phyloP scores from a whole-genome alignment of 2,329 filamentous ascomycete genomes.

The Chrysoporthe cubensis region DNA sequence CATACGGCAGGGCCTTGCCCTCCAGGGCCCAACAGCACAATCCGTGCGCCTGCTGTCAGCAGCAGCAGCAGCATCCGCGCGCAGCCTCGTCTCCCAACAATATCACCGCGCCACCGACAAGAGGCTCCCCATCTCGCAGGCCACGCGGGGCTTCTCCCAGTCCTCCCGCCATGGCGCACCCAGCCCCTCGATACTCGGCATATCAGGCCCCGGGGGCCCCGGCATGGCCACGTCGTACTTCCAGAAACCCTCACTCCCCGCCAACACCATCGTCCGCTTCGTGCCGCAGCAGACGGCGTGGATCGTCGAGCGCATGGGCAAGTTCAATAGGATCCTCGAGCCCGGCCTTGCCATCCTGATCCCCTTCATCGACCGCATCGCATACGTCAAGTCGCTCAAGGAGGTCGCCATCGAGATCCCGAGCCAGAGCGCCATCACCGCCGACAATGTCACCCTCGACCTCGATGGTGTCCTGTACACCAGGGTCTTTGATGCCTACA shows the following conservation, averaged over 20 bases:
- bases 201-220: constrained; percentile 40
- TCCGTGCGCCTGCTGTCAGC: constrained; percentile 21
- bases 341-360: constrained; percentile 88
- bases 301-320: constrained; percentile 99
- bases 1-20: constrained; percentile 21
- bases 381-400: constrained; percentile 97
- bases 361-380: constrained; percentile 91
- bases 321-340: constrained; percentile 90
- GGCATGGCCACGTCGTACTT: constrained; percentile 75
- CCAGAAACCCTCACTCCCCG: constrained; percentile 73
- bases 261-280: constrained; percentile 94
- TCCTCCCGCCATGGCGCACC: constrained; percentile 30
- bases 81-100: neutral
- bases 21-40: constrained; percentile 16
- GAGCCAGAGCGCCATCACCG: constrained; percentile 95
- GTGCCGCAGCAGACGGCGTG: constrained; percentile 99
- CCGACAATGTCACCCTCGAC: constrained; percentile 96
- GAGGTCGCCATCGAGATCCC: constrained; percentile 96
- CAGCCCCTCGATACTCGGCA: constrained; percentile 32
- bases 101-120: constrained; percentile 1
- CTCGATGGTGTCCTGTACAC: constrained; percentile 96
- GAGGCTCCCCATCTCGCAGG: constrained; percentile 8
- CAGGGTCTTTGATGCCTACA: constrained; percentile 95
- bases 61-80: constrained; percentile 13
- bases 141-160: constrained; percentile 26